A percentile compares a stretch with the other conserved stretches of the same genome.
Conservation (phyloP, 1,284 basidiomycete genomes). For the Trichosporon sp. region DNA sequence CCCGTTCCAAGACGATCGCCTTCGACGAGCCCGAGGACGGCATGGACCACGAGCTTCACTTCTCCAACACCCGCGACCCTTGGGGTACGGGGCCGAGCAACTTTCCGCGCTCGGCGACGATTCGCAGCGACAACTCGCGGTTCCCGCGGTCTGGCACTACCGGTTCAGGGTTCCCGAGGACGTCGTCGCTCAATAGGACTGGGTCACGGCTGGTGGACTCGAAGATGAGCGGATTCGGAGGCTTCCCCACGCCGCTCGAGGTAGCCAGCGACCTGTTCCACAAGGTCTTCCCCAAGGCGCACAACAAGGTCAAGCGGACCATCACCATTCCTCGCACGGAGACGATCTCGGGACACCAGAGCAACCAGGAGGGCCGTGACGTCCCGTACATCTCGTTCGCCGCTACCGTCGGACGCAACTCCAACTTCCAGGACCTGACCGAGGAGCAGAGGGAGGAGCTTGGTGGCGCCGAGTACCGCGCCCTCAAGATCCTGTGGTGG, state of each 20-base stretch:
- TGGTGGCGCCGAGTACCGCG: slow-evolving; percentile 92
- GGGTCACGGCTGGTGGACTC: slow-evolving; percentile 33
- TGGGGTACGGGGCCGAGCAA: slow-evolving; percentile 28
- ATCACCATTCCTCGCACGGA: slow-evolving; percentile 69
- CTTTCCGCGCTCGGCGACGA: slow-evolving; percentile 42
- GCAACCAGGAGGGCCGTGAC: slow-evolving; percentile 49
- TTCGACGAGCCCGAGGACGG: slow-evolving; percentile 51
- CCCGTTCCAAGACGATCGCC: slow-evolving; percentile 58
- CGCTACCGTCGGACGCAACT: slow-evolving; percentile 78
- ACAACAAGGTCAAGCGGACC: slow-evolving; percentile 58
- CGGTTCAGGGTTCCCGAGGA: slow-evolving; percentile 38
- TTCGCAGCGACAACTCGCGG: slow-evolving; percentile 29
- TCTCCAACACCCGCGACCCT: slow-evolving; percentile 13
- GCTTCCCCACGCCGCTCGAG: slow-evolving; percentile 77
- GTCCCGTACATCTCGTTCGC: slow-evolving; percentile 85
- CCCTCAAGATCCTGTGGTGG: slow-evolving; percentile 72
- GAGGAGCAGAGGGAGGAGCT: slow-evolving; percentile 83
- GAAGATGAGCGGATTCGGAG: slow-evolving; percentile 61
- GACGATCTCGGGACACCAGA: slow-evolving; percentile 52
- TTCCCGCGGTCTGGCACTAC: slow-evolving; percentile 29
- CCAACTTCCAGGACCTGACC: slow-evolving; percentile 73
- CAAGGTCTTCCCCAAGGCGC: slow-evolving; percentile 59
- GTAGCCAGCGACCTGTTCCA: slow-evolving; percentile 56
- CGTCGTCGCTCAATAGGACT: slow-evolving; percentile 47
- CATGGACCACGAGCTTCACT: slow-evolving; percentile 13